Evolutionary conservation across 305 asterid species (phyloP).

Genomic region (Fraxinus angustifolia): DNA sequence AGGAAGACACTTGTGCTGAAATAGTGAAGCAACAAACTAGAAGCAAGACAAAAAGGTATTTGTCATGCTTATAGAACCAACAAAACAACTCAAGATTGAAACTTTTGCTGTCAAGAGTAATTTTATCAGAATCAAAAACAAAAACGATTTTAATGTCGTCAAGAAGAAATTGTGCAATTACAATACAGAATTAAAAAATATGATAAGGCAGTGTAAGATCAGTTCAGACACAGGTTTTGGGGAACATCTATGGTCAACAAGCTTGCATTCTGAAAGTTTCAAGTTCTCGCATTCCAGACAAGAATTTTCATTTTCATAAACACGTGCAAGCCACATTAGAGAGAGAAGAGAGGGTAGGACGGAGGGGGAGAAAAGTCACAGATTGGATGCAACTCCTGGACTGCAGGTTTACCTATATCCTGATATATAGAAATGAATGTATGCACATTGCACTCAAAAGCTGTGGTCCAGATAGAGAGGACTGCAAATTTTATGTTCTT

Average conservation of each 20-base stretch:
- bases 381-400: neutral
- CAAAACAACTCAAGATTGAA: neutral
- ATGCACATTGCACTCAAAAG: neutral
- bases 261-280: constrained; percentile 1
- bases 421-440: constrained; percentile 2
- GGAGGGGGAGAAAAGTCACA: neutral
- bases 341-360: neutral
- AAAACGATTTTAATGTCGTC: neutral
- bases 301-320: neutral
- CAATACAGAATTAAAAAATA: constrained; percentile 12
- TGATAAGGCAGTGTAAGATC: neutral
- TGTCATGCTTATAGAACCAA: neutral
- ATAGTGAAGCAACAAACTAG: constrained; percentile 15
- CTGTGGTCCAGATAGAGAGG: constrained; percentile 3
- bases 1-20: constrained; percentile 1
- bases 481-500: constrained; percentile 14
- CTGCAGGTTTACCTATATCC: neutral
- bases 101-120: neutral
- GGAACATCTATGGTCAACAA: constrained; percentile 10
- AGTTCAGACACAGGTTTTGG: neutral
- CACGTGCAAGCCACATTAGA: constrained; percentile 1
- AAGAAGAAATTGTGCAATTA: neutral
- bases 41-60: neutral
- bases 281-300: neutral
- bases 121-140: neutral